phyloP scores from a whole-genome alignment of 495 filamentous ascomycete species.

The Penicillium cosmopolitanum region DNA sequence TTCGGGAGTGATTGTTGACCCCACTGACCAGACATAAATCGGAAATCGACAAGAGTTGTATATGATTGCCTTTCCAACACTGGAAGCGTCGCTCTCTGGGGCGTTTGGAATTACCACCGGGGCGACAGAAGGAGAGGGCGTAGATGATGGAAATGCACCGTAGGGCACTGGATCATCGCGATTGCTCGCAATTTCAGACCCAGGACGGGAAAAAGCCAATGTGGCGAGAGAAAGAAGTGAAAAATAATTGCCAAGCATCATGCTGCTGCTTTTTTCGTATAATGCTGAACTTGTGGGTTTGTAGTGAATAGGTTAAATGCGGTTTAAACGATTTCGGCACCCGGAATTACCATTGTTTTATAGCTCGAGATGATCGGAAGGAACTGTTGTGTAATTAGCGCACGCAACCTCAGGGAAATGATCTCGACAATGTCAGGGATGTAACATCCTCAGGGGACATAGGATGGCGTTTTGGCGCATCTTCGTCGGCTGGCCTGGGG shows the following conservation, averaged over 20 bases:
- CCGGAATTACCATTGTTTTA: neutral
- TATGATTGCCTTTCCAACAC: conserved; percentile 51
- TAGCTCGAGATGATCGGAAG: neutral
- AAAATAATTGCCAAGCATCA: conserved; percentile 13
- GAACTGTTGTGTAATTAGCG: neutral
- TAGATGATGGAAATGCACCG: conserved; percentile 16
- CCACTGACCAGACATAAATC: conserved; percentile 62
- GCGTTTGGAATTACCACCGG: neutral
- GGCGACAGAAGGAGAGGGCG: conserved; percentile 1
- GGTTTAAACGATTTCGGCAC: neutral
- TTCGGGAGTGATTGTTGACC: conserved; percentile 35
- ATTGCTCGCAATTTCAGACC: neutral
- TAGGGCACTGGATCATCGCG: conserved; percentile 2
- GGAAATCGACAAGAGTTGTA: conserved; percentile 50
- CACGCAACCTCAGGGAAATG: neutral
- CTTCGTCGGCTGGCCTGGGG: neutral
- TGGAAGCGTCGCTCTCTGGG: conserved; percentile 9
- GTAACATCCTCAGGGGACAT: conserved; percentile 7
- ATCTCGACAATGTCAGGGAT: neutral
- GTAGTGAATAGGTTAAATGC: too few relatives aligned
- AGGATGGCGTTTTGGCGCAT: neutral
- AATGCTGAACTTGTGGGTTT: too few relatives aligned
- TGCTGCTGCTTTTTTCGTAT: neutral
- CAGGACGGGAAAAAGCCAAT: conserved; percentile 14
- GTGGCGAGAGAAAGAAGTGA: conserved; percentile 11